Base-by-base conservation (phyloP, 805 yeast species). In the Cyberlindnera euphorbiae region DNA sequence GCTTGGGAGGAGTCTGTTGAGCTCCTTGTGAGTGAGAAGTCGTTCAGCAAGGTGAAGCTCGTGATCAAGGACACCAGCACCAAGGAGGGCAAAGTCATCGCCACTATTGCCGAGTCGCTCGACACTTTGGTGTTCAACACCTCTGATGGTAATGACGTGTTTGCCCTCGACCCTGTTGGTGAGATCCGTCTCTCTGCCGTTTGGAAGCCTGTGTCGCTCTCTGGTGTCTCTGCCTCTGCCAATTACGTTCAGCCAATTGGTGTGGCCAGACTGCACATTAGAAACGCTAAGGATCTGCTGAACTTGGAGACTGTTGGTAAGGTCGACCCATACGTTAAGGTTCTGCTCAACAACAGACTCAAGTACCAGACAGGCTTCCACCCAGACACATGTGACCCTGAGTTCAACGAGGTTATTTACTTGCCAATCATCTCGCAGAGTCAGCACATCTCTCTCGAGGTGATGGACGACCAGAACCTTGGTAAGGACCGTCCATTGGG, bases 321-420 rank as follows among this genome's bases (percentile, higher is more conserved):
- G 38, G 77, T 82, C 49, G 89, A 84, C 58, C 93, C 94, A 5
- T 83, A 82, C 49, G 76, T 80, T 26, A 69, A 73, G 41, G 67
- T 82, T 8, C 50, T 73, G 25, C 58, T 75, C 39, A 77, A 79
- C 50, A 82, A 82, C 46, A 73, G 73, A 53, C 52, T 73, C 26
- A 69, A 67, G 42, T 81, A 70, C 36, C 68, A 65, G 44, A 77
- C 93, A 3, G 53, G 62, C 1, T 73, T 73, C 37, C 71, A 71
- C 46, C 72, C 76, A 10, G 69, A 74, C 32, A 67, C 77, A 2
- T 53, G 67, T 23, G 63, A 74, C 39, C 89, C 90, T 3, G 47
- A 52, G n/a, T 84, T 71, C 59, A 70, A 81, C 50, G 70, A 71
- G 35, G 79, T 73, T 6, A 62, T 66, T 25, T 83, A 72, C 53